Percentiles rank a stretch among this genome's conserved stretches.
phyloP scores from a whole-genome alignment of 1,284 basidiomycete genomes.

The Abortiporus biennis region DNA sequence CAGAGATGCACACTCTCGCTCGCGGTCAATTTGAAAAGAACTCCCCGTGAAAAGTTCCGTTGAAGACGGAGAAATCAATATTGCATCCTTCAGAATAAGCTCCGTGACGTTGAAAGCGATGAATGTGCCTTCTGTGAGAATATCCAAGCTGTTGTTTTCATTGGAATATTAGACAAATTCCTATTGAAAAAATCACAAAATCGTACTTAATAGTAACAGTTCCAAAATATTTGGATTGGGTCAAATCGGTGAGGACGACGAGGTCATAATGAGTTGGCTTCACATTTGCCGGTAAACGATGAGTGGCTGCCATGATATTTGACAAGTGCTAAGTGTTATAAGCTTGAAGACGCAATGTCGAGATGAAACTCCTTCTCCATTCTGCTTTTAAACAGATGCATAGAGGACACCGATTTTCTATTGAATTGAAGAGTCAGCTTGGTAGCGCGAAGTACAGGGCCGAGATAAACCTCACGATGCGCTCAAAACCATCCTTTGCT shows the following conservation, averaged over 20 bases:
- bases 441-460: too few species aligned
- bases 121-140: not conserved
- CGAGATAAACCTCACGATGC: too few species aligned
- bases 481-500: too few species aligned
- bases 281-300: constrained; percentile 60
- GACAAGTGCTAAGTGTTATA: too few species aligned
- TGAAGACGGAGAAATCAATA: not conserved
- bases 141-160: not conserved
- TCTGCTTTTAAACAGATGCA: too few species aligned
- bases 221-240: constrained; percentile 70
- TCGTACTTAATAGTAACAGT: constrained; percentile 68
- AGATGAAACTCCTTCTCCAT: too few species aligned
- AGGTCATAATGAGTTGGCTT: constrained; percentile 82
- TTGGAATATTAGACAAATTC: not conserved
- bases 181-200: not conserved
- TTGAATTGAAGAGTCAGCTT: too few species aligned
- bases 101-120: not conserved
- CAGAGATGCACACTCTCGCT: not conserved
- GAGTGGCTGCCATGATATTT: too few species aligned
- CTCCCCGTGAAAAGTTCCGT: not conserved
- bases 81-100: not conserved
- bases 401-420: too few species aligned
- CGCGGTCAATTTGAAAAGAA: not conserved
- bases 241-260: constrained; percentile 80
- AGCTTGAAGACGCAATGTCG: too few species aligned